Percentiles rank a stretch among this genome's conserved stretches.
These are phyloP conservation scores for Cercis canadensis DNA, from an alignment of 306 rosid genomes.

Conservation along the genomic window DNA sequence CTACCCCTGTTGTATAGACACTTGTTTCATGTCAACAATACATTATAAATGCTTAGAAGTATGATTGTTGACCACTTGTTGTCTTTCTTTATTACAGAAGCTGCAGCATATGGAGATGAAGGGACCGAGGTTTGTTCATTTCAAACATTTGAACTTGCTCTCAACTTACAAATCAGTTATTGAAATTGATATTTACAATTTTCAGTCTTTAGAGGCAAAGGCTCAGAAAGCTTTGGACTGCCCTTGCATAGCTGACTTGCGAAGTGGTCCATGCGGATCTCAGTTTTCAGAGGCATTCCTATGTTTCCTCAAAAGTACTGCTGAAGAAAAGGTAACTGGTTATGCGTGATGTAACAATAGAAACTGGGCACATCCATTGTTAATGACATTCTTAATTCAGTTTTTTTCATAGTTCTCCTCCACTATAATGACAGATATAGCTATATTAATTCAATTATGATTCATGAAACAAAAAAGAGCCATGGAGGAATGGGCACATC, in stretches of 20 bases:
- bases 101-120: slow-evolving; percentile 77
- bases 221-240: slow-evolving; percentile 89
- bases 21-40: not conserved
- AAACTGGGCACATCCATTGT: not conserved
- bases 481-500: not conserved
- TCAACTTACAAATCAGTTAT: slow-evolving; percentile 18
- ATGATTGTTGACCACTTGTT: slow-evolving; percentile 1
- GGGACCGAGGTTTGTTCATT: slow-evolving; percentile 65
- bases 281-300: slow-evolving; percentile 88
- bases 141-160: slow-evolving; percentile 9
- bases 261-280: slow-evolving; percentile 77
- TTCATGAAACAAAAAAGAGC: slow-evolving; percentile 2
- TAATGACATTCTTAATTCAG: not conserved
- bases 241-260: slow-evolving; percentile 91
- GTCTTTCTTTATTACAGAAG: slow-evolving; percentile 66
- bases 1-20: not conserved
- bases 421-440: not conserved
- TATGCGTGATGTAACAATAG: not conserved
- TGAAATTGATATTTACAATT: slow-evolving; percentile 35
- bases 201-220: slow-evolving; percentile 85
- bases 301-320: slow-evolving; percentile 84
- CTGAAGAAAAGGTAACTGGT: slow-evolving; percentile 78
- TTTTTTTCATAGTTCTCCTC: not conserved
- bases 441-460: not conserved
- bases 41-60: not conserved